These are phyloP conservation scores for Lactifluus pinguis DNA, from an alignment of 768 basidiomycete species.

Conservation along the genomic window DNA sequence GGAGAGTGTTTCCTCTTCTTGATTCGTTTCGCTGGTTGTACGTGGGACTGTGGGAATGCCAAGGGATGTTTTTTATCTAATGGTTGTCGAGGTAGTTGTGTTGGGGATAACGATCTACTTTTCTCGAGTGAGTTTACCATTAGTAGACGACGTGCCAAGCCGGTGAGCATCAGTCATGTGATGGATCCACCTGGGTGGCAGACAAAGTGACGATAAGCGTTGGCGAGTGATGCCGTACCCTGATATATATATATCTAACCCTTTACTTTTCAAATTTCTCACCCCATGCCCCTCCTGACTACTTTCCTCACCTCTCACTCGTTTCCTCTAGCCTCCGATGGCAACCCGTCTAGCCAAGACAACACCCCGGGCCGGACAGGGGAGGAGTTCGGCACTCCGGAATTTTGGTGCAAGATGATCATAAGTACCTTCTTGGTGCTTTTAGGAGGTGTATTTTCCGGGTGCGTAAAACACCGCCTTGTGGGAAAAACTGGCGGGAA, in stretches of 20 bases:
- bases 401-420: constrained; percentile 67
- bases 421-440: constrained; percentile 66
- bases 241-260: background rate
- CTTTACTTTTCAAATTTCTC: background rate
- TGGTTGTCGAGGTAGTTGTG: constrained; percentile 4
- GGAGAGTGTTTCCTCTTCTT: constrained; percentile 31
- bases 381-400: constrained; percentile 40
- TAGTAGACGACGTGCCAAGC: background rate
- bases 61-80: constrained; percentile 29
- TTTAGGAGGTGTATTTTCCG: constrained; percentile 85
- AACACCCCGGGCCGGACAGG: background rate
- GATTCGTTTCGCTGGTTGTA: constrained; percentile 10
- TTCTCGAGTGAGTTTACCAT: background rate
- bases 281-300: constrained; percentile 3
- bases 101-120: background rate
- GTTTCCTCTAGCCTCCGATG: background rate
- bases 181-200: background rate
- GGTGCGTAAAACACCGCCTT: constrained; percentile 38
- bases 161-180: background rate
- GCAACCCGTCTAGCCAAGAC: background rate
- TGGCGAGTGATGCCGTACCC: too few relatives aligned
- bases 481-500: too few relatives aligned
- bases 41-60: background rate
- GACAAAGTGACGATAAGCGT: too few relatives aligned
- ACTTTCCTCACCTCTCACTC: background rate